Percentiles rank a stretch among this genome's conserved stretches.
Evolutionary conservation across 1,139 yeast species (phyloP).

Genomic region (Geotrichum armillariae): DNA sequence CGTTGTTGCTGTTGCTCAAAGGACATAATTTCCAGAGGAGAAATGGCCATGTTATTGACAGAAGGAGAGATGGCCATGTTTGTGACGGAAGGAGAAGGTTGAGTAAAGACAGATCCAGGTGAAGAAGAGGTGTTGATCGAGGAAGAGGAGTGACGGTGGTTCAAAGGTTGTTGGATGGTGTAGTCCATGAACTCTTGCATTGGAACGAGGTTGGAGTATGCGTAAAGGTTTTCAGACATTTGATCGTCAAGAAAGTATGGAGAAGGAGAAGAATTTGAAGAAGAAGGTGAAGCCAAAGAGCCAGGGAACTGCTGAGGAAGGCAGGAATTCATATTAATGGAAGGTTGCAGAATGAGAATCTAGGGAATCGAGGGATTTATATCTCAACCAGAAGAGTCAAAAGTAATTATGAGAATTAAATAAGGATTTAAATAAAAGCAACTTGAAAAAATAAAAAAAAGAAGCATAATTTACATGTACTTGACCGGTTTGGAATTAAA

Average conservation of each 20-base stretch:
- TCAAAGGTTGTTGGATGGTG: background rate
- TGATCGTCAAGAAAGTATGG: conserved; percentile 3
- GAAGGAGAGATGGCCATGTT: too few species aligned
- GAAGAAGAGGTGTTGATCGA: conserved; percentile 2
- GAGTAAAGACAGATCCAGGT: background rate
- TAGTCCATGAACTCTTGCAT: too few species aligned
- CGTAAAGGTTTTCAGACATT: background rate
- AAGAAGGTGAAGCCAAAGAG: background rate
- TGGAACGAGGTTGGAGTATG: too few species aligned
- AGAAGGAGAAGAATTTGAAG: conserved; percentile 2
- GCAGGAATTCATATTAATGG: background rate
- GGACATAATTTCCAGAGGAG: conserved; percentile 1
- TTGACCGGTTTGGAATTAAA: too few species aligned
- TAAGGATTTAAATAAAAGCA: too few species aligned
- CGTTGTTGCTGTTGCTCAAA: background rate
- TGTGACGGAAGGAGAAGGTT: background rate
- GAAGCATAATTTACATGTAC: too few species aligned
- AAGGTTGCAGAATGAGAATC: background rate
- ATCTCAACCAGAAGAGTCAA: too few species aligned
- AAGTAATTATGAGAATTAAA: too few species aligned
- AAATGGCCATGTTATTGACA: background rate
- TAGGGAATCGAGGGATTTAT: too few species aligned
- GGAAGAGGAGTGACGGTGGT: background rate
- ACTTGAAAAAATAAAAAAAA: too few species aligned
- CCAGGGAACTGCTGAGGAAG: conserved; percentile 1